Percentiles rank a stretch among this genome's conserved stretches.
phyloP scores from a whole-genome alignment of 805 yeast genomes.

The Myxozyma kluyveri region DNA sequence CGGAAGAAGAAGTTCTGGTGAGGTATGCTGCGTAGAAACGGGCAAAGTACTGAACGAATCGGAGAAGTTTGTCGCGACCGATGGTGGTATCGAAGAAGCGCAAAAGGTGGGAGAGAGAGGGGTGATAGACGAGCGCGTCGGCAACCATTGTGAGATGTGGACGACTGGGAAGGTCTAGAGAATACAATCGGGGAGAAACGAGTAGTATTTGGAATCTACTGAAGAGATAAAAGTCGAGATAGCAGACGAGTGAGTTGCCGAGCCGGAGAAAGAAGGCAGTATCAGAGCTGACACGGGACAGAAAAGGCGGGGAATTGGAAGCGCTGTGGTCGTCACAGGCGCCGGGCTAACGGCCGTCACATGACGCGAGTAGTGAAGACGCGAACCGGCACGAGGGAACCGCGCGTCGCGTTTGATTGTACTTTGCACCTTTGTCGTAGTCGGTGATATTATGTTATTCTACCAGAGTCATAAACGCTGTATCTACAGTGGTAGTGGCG shows the following conservation, averaged over 20 bases:
- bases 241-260: neutral
- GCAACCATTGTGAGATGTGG: constrained; percentile 51
- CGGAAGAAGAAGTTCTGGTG: constrained; percentile 53
- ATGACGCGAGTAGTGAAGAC: too few relatives aligned
- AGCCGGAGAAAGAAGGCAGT: neutral
- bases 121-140: constrained; percentile 71
- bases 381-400: too few relatives aligned
- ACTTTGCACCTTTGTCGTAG: too few relatives aligned
- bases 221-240: neutral
- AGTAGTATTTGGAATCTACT: neutral
- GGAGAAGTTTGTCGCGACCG: constrained; percentile 77
- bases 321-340: too few relatives aligned
- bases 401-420: too few relatives aligned
- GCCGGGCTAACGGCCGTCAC: too few relatives aligned
- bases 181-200: neutral
- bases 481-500: too few relatives aligned
- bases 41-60: constrained; percentile 76
- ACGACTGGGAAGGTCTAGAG: neutral
- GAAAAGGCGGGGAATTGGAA: constrained; percentile 8
- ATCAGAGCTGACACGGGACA: too few relatives aligned
- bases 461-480: too few relatives aligned
- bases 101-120: constrained; percentile 59
- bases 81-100: constrained; percentile 63
- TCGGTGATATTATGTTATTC: too few relatives aligned
- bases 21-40: constrained; percentile 67